phyloP scores from a whole-genome alignment of 805 yeast genomes.

The Myxozyma neglecta region DNA sequence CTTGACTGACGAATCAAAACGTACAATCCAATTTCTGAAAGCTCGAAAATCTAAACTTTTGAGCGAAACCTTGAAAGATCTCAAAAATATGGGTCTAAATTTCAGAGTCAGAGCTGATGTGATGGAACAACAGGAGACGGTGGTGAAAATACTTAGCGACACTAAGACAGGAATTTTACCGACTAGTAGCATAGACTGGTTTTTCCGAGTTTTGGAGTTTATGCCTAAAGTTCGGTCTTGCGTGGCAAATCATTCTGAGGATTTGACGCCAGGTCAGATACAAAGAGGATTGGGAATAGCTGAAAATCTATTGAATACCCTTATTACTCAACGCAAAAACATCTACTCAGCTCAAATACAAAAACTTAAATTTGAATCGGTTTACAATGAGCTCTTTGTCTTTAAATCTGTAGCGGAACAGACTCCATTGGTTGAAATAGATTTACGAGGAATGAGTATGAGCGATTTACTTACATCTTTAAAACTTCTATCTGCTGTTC shows the following conservation, averaged over 20 bases:
- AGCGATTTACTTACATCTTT: not conserved
- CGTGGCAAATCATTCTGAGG: slow-evolving; percentile 61
- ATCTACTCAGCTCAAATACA: not conserved
- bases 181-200: slow-evolving; percentile 51
- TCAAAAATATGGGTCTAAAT: slow-evolving; percentile 75
- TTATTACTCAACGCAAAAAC: slow-evolving; percentile 44
- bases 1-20: slow-evolving; percentile 72
- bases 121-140: slow-evolving; percentile 59
- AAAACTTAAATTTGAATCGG: not conserved
- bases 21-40: slow-evolving; percentile 65
- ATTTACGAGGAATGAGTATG: slow-evolving; percentile 2
- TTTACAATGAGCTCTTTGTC: not conserved
- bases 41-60: slow-evolving; percentile 77
- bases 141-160: slow-evolving; percentile 61
- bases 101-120: slow-evolving; percentile 64
- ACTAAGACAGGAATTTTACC: slow-evolving; percentile 44
- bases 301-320: slow-evolving; percentile 64
- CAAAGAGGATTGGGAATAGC: slow-evolving; percentile 73
- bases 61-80: slow-evolving; percentile 72
- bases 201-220: slow-evolving; percentile 71
- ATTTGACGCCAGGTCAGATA: slow-evolving; percentile 71
- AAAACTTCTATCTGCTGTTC: not conserved
- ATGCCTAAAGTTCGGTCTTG: slow-evolving; percentile 75
- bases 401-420: not conserved
- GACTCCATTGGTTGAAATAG: not conserved